A percentile compares a stretch with the other conserved stretches of the same genome.
phyloP scores from a whole-genome alignment of 805 yeast genomes.

The Ogataea allantospora region DNA sequence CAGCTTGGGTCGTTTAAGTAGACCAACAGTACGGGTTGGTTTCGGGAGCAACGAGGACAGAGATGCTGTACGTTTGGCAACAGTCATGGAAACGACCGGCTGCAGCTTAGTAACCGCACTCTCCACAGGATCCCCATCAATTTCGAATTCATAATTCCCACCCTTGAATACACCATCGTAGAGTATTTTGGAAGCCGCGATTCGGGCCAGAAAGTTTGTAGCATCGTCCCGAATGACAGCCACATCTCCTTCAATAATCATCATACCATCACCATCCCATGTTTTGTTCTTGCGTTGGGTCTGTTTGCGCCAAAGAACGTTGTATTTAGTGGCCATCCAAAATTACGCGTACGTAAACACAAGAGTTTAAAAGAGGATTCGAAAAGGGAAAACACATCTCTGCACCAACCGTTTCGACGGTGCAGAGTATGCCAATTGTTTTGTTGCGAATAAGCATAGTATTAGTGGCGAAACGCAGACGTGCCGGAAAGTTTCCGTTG shows the following conservation, averaged over 20 bases:
- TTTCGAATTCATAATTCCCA: constrained; percentile 62
- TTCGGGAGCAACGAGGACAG: not conserved
- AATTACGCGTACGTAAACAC: constrained; percentile 3
- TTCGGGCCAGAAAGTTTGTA: constrained; percentile 26
- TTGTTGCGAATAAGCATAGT: too few relatives aligned
- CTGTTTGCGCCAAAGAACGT: constrained; percentile 67
- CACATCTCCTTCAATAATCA: constrained; percentile 34
- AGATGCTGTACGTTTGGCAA: constrained; percentile 2
- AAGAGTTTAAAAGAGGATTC: not conserved
- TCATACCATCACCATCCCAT: constrained; percentile 91
- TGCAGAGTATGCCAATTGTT: not conserved
- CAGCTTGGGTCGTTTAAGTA: constrained; percentile 5
- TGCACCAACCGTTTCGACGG: constrained; percentile 3
- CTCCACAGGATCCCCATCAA: constrained; percentile 51
- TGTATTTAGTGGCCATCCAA: constrained; percentile 5
- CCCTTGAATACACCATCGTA: constrained; percentile 41
- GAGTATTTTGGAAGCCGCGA: constrained; percentile 17
- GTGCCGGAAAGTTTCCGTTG: too few relatives aligned
- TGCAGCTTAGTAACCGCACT: too few relatives aligned
- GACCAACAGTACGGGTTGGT: constrained; percentile 1
- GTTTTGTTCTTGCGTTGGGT: constrained; percentile 79
- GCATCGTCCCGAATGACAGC: constrained; percentile 29
- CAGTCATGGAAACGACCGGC: not conserved
- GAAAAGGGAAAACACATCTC: not conserved
- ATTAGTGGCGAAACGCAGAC: too few relatives aligned